Evolutionary conservation across 2,329 filamentous ascomycete species (phyloP), one percentile per base, ranked within the genome.

Genomic region (Ceratocystis papillata): DNA sequence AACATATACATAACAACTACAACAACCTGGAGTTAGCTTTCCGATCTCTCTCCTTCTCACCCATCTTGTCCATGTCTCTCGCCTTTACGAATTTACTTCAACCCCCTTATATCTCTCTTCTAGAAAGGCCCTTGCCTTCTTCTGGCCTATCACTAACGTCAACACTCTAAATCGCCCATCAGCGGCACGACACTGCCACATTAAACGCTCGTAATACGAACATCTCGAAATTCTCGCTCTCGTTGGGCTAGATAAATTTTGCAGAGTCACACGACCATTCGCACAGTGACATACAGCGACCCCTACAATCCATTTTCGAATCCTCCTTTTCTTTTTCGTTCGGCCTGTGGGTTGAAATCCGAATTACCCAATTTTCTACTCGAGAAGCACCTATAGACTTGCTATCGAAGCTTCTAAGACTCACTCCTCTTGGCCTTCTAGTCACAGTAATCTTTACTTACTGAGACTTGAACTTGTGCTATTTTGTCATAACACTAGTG

Each of bases 131-230:
- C 5, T n/a, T 2, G 17, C 8, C 28, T n/a, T n/a, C 28, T 59
- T n/a, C 28, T 17, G 33, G 8, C 8, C 28, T n/a, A 8, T 37
- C 30, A 20, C 55, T 59, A 25, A 59, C 22, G 37, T 37, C n/a
- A 3, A 33, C 33, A 2, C 33, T 20, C 22, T n/a, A 20, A 59
- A 30, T 17, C 22, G 20, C 25, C 30, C 55, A 33, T 37, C 20
- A 37, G 55, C 55, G 22, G 17, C 30, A 33, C 55, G 8, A 37
- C 55, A 59, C 55, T 37, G 55, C 28, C 55, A 25, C 55, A 59
- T n/a, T n/a, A 59, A 53, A 37, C 55, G 30, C n/a, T 25, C 28
- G 28, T 59, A 30, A 20, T 59, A 59, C 55, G 17, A 59, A 59
- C n/a, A 22, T 59, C 28, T 59, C 28, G 15, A 59, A 15, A n/a